Conservation (phyloP, 2,329 filamentous ascomycete genomes). For the Botrytis elliptica region DNA sequence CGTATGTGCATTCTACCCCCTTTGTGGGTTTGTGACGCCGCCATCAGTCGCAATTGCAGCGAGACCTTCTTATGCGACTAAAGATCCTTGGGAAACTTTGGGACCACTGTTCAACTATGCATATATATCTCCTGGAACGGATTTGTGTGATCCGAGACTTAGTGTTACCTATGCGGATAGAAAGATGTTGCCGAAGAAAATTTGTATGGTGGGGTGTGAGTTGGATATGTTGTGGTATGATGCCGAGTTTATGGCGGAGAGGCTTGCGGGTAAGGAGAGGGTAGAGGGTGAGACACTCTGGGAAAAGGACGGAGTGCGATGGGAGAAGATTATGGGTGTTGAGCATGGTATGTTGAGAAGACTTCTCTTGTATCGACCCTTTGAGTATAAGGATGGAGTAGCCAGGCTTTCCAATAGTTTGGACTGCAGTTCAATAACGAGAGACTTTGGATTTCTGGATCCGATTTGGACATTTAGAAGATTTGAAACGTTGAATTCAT, state of each 20-base stretch:
- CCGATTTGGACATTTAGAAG: neutral
- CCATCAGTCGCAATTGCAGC: conserved; percentile 34
- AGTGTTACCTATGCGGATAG: conserved; percentile 25
- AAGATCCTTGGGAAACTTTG: conserved; percentile 24
- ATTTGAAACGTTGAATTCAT: neutral
- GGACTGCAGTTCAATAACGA: neutral
- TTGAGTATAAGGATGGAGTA: neutral
- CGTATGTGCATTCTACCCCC: conserved; percentile 46
- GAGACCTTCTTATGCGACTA: conserved; percentile 30
- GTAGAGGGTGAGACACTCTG: conserved; percentile 6
- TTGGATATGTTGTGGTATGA: conserved; percentile 33
- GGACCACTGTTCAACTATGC: conserved; percentile 25
- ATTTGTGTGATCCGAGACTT: conserved; percentile 30
- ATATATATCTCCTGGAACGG: conserved; percentile 26
- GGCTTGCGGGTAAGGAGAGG: conserved; percentile 22
- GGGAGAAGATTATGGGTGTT: conserved; percentile 18
- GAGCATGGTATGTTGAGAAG: conserved; percentile 16
- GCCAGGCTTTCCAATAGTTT: neutral
- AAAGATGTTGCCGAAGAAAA: conserved; percentile 24
- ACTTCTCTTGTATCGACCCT: neutral
- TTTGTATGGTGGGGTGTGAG: conserved; percentile 29
- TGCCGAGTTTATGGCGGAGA: conserved; percentile 27
- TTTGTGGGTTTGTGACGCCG: conserved; percentile 42
- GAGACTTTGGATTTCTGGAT: neutral
- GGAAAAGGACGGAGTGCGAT: conserved; percentile 17